Evolutionary conservation across 148 eudicot genomes (phyloP).

Genomic region (Mesembryanthemum crystallinum): DNA sequence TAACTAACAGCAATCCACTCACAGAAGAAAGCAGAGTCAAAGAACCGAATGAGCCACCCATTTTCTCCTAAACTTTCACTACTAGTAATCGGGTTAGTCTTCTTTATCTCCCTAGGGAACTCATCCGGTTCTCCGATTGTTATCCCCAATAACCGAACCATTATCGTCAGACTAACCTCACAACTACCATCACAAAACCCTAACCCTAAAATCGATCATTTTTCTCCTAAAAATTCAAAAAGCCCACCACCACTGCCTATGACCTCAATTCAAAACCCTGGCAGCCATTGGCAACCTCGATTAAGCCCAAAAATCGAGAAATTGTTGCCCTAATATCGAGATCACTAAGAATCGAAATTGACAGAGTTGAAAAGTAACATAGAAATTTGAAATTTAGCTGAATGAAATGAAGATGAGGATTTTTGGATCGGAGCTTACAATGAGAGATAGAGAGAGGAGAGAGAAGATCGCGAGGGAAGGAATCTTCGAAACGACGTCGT

Average conservation of each 20-base stretch:
- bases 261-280: constrained; percentile 23
- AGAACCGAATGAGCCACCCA: constrained; percentile 94
- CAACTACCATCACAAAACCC: constrained; percentile 39
- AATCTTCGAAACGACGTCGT: background rate
- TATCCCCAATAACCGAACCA: constrained; percentile 83
- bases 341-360: background rate
- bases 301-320: constrained; percentile 7
- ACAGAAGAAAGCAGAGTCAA: constrained; percentile 94
- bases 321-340: background rate
- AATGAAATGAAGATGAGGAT: background rate
- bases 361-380: background rate
- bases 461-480: constrained; percentile 23
- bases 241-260: background rate
- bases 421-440: constrained; percentile 36
- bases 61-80: constrained; percentile 73
- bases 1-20: constrained; percentile 99
- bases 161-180: constrained; percentile 31
- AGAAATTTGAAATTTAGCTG: background rate
- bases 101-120: constrained; percentile 82
- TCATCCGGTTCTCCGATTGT: constrained; percentile 63
- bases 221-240: background rate
- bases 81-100: constrained; percentile 55
- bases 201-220: constrained; percentile 27
- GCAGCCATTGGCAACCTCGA: constrained; percentile 24
- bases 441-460: constrained; percentile 5